Evolutionary conservation across 164 flowering plant genomes (phyloP), one percentile per base, ranked within the genome.

Genomic region (Platanus orientalis): DNA sequence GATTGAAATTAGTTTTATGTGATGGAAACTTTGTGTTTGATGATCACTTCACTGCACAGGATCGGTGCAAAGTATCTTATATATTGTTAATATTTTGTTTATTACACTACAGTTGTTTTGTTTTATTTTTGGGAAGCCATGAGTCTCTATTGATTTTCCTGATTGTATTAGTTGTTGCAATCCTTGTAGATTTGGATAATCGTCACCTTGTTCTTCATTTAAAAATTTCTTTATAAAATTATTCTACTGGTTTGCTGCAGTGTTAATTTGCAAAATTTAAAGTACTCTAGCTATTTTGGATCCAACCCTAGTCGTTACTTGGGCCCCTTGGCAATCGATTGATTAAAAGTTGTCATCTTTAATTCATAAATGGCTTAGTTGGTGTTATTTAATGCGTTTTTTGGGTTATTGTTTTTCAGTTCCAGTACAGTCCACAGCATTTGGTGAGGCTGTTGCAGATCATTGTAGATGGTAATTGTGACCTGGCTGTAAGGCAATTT

Each of bases 381-480:
- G 13, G 7, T n/a, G 20, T 45, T n/a, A 49, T 54, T 58, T 57
- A 27, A 11, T 30, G 45, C 39, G 50, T 23, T 59, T 30, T 26
- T 64, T 51, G 13, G 24, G 17, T 25, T 40, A 9, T 9, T n/a
- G 11, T 52, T 54, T 55, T 76, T 69, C 89, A 95, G 99, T 68
- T 83, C 58, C 96, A 95, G 80, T 81, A 66, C 60, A 71, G 91
- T 9, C 94, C 97, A 0, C 97, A 92, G 70, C 99, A 95, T 76
- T 71, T 92, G 72, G 96, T 92, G 68, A 82, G 97, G 74, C 60
- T 90, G 71, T 69, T 95, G 69, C 99, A 87, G 75, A 87, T 95
- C 55, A 83, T 88, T 53, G 97, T 95, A 17, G 99, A 95, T 71
- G 83, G 71, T 12, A 84, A 79, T 51, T 87, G 88, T 32, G 94